Percentiles rank a stretch among this genome's conserved stretches.
These are phyloP conservation scores for Lentinula aciculospora DNA, from an alignment of 768 basidiomycete genomes.

Conservation along the genomic window DNA sequence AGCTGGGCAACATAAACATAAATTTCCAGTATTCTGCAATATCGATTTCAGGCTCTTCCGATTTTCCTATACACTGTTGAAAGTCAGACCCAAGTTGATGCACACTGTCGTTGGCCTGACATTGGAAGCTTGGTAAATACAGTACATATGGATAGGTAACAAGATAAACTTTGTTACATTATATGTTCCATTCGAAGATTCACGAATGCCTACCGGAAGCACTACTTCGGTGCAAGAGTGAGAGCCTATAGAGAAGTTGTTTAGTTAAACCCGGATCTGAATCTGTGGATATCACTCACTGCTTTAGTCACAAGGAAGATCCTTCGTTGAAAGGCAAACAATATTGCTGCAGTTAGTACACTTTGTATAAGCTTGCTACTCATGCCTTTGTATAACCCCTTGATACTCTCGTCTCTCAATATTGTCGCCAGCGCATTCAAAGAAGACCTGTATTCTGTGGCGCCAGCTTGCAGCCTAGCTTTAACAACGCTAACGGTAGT, in stretches of 20 bases:
- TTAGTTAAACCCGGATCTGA: not conserved
- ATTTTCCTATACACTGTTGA: no score
- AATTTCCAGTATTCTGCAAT: no score
- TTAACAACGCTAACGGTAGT: constrained; percentile 46
- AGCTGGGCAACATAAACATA: no score
- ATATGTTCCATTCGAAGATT: no score
- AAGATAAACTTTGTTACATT: no score
- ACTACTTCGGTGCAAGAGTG: not conserved
- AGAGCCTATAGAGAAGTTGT: not conserved
- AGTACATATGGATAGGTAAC: no score
- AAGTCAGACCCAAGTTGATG: no score
- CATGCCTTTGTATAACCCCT: constrained; percentile 74
- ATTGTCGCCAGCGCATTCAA: constrained; percentile 62
- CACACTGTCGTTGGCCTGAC: no score
- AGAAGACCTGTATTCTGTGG: constrained; percentile 57
- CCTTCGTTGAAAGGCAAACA: constrained; percentile 86
- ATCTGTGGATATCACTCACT: constrained; percentile 19
- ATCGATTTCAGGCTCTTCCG: no score
- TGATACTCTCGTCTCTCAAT: constrained; percentile 54
- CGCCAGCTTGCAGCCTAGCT: constrained; percentile 61
- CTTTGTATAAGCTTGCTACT: constrained; percentile 87
- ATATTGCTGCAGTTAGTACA: constrained; percentile 88
- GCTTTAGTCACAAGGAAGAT: constrained; percentile 69
- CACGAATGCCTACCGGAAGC: not conserved
- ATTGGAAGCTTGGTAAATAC: no score